These are phyloP conservation scores for Botrytis byssoidea DNA, from an alignment of 2,329 filamentous ascomycete species.

Conservation along the genomic window DNA sequence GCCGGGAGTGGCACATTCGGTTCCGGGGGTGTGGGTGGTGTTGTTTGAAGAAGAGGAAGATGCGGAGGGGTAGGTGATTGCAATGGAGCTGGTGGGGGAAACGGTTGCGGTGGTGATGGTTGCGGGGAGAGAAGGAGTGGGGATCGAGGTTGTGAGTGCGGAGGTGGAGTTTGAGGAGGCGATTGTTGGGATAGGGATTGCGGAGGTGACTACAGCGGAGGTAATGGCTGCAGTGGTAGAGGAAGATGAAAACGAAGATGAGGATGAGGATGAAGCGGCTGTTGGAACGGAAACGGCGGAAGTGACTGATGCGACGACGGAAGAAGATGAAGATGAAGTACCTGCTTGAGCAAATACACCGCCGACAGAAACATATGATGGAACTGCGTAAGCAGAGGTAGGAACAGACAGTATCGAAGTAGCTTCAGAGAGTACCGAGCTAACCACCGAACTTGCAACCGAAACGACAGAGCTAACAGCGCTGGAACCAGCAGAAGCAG, in stretches of 20 bases:
- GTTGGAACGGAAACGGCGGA: not conserved
- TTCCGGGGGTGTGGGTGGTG: conserved; percentile 38
- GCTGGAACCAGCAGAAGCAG: conserved; percentile 2
- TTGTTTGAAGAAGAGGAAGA: not conserved
- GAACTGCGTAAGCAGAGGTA: not conserved
- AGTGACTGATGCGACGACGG: not conserved
- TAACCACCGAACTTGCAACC: not conserved
- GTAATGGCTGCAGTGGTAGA: not conserved
- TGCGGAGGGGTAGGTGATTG: not conserved
- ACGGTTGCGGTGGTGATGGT: not conserved
- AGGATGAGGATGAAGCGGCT: not conserved
- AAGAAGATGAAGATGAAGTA: not conserved
- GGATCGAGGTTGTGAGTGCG: not conserved
- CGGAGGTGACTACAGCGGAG: not conserved
- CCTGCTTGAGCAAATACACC: not conserved
- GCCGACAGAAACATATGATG: not conserved
- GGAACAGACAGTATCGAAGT: not conserved
- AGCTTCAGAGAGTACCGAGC: not conserved
- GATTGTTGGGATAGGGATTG: not conserved
- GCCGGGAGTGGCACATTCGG: conserved; percentile 48
- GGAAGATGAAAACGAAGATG: not conserved
- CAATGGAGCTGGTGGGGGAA: not conserved
- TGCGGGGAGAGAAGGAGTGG: not conserved
- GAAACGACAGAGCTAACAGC: not conserved
- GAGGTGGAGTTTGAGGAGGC: not conserved